Conservation (phyloP, 106 monocot species). For the Alisma plantagoaquatica region DNA sequence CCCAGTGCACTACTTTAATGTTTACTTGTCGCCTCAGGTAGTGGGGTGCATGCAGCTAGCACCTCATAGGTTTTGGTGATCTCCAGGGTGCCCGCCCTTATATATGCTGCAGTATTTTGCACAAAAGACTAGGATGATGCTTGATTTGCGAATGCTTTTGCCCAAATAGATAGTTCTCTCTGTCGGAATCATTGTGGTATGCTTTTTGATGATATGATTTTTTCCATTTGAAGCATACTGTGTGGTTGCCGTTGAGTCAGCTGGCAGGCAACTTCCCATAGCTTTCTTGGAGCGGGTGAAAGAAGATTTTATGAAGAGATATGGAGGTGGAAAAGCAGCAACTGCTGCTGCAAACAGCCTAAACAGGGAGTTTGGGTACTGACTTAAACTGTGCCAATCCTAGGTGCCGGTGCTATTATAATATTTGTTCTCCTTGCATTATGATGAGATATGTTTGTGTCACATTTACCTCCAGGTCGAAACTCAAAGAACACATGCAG, state of each 20-base stretch:
- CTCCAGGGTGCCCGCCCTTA: no score
- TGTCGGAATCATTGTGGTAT: not conserved
- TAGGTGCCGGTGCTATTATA: no score
- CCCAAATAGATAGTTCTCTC: no score
- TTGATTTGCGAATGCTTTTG: no score
- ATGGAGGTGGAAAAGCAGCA: constrained; percentile 55
- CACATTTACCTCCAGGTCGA: constrained; percentile 19
- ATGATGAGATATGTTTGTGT: not conserved
- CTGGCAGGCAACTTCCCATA: constrained; percentile 45
- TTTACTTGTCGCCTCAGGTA: no score
- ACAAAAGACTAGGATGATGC: no score
- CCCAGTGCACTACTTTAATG: no score
- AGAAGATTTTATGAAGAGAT: constrained; percentile 48
- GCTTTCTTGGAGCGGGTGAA: constrained; percentile 46
- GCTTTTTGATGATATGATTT: no score
- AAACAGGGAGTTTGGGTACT: constrained; percentile 37
- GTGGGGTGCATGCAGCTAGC: no score
- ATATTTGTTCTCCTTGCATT: no score
- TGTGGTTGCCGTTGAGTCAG: constrained; percentile 54
- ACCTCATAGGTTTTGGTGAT: no score
- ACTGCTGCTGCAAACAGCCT: constrained; percentile 37
- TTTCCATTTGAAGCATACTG: constrained; percentile 45
- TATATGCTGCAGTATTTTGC: no score
- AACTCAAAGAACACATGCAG: constrained; percentile 54
- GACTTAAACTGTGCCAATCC: not conserved